Base-by-base conservation (phyloP, 306 rosid species). In the Trifolium fragiferum region DNA sequence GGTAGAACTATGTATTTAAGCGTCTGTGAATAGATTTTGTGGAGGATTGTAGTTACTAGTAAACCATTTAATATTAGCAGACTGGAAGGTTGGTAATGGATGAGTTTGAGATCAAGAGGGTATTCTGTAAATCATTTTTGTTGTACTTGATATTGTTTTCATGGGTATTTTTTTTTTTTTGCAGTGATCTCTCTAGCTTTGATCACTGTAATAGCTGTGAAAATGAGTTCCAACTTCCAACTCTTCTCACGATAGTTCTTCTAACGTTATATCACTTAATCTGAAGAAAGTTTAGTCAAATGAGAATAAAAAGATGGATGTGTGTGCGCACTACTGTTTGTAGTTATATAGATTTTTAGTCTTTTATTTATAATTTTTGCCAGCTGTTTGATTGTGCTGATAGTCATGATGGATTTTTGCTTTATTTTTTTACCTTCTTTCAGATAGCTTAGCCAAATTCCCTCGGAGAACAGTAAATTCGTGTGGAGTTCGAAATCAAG, bases 371-470 rank as follows among this genome's bases (percentile, higher is more conserved):
- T 69, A 50, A 40, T 25, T 37, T 15, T 69, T 41, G 7, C 58
- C 63, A 47, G 67, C 20, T 76, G 73, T 83, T 76, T 79, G 79
- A 83, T 80, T 19, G 43, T 66, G 62, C 20, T 76, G 23, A 53
- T 23, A 12, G 43, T 40, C 38, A 20, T 73, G 37, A 55, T n/a
- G 20, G 12, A 73, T 55, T 19, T 70, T 46, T 76, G 63, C 18
- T 57, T 57, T 32, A 12, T 61, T 43, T 75, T 2, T 46, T 49
- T 69, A 23, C 47, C 72, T 74, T 58, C 70, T 79, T 53, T 37
- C 86, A 95, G 99, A 95, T 65, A 95, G 98, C 81, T 84, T 95
- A 76, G 86, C 89, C 75, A 95, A 95, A 86, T 95, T 87, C 75
- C 99, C 99, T 60, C 82, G 99, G 73, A 87, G 93, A 82, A 88